Evolutionary conservation across 73 alveolate species (phyloP).

Genomic region (Tetrahymena borealis): DNA sequence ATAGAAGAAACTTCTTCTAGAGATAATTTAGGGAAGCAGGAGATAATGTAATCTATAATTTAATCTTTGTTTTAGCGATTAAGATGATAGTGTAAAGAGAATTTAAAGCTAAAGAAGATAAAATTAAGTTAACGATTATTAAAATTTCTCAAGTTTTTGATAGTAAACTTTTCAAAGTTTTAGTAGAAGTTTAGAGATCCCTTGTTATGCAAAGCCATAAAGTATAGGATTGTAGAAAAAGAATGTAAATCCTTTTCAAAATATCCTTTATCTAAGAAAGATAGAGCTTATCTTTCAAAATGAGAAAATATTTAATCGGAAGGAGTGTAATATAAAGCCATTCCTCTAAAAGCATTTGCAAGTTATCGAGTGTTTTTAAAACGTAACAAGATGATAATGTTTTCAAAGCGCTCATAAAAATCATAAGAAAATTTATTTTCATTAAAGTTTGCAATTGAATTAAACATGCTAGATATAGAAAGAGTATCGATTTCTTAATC

Average conservation of each 20-base stretch:
- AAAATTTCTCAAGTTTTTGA: not conserved
- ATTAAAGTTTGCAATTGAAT: not conserved
- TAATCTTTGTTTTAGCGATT: not conserved
- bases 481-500: not conserved
- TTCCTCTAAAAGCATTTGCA: not conserved
- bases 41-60: not conserved
- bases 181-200: not conserved
- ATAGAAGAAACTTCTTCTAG: not conserved
- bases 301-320: not conserved
- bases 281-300: not conserved
- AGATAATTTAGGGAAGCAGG: not conserved
- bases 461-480: not conserved
- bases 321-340: not conserved
- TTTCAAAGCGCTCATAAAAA: not conserved
- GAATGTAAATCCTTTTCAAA: not conserved
- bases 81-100: not conserved
- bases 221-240: not conserved
- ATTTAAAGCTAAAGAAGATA: not conserved
- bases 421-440: not conserved
- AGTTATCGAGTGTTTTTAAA: not conserved
- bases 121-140: not conserved
- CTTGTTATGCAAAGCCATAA: not conserved
- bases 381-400: not conserved
- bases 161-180: not conserved
- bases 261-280: not conserved